These are phyloP conservation scores for Gracilaria vermiculophylla DNA, from an alignment of 23 red algal species.

Conservation along the genomic window DNA sequence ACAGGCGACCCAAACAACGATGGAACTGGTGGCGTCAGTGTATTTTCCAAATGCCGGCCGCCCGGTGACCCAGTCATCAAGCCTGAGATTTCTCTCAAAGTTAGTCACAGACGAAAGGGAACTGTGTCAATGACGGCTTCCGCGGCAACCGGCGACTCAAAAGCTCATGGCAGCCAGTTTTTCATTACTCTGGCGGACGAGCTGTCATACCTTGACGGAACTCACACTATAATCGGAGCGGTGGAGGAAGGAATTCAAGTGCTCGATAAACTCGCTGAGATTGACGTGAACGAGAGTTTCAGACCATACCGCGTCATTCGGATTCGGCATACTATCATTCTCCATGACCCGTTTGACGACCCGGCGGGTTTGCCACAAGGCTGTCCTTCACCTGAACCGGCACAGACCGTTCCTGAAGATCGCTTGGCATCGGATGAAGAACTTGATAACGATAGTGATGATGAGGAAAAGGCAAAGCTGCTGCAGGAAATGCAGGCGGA, in stretches of 20 bases:
- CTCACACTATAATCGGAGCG: constrained; percentile 67
- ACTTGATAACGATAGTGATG: constrained; percentile 24
- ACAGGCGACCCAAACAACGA: constrained; percentile 79
- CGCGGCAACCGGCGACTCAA: background rate
- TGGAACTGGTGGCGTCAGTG: constrained; percentile 61
- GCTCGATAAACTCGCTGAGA: constrained; percentile 54
- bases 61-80: constrained; percentile 15
- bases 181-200: constrained; percentile 74
- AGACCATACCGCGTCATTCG: constrained; percentile 67
- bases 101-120: constrained; percentile 42
- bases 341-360: constrained; percentile 79
- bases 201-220: constrained; percentile 74
- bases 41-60: constrained; percentile 49
- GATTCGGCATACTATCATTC: constrained; percentile 75
- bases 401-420: constrained; percentile 45
- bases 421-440: constrained; percentile 39
- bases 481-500: constrained; percentile 15
- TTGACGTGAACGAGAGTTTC: constrained; percentile 39
- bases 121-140: constrained; percentile 40
- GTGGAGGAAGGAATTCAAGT: constrained; percentile 69
- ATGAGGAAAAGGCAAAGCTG: constrained; percentile 12
- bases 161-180: constrained; percentile 73
- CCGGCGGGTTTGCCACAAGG: constrained; percentile 33
- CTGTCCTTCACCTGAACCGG: constrained; percentile 32
- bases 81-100: constrained; percentile 35